A percentile compares a stretch with the other conserved stretches of the same genome.
Evolutionary conservation across 352 stramenopile species (phyloP).

Genomic region (Thalassiosira mediterranea): DNA sequence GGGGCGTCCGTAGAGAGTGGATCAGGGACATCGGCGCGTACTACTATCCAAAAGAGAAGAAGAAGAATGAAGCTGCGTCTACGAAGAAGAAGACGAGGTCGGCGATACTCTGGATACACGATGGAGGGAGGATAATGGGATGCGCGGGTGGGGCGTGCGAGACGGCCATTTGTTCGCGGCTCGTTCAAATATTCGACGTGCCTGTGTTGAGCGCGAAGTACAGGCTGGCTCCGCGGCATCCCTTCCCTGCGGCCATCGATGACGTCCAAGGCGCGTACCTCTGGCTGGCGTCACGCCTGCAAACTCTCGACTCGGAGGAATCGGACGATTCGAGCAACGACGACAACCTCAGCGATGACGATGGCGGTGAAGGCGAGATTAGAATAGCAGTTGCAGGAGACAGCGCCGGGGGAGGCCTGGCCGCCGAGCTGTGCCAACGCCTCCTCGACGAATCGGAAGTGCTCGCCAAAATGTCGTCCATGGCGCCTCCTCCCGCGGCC

Average conservation of each 20-base stretch:
- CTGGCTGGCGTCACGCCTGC: slow-evolving; percentile 26
- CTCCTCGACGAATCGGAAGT: slow-evolving; percentile 30
- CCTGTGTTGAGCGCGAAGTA: slow-evolving; percentile 33
- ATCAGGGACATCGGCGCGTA: slow-evolving; percentile 21
- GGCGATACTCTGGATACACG: slow-evolving; percentile 35
- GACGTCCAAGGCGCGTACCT: slow-evolving; percentile 31
- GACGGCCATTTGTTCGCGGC: slow-evolving; percentile 5
- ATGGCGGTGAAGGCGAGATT: not conserved
- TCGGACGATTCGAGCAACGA: not conserved
- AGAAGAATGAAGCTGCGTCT: not conserved
- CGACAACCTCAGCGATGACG: not conserved
- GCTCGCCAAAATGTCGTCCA: not conserved
- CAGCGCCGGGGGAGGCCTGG: slow-evolving; percentile 41
- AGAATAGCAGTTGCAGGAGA: slow-evolving; percentile 36
- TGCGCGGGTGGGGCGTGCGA: not conserved
- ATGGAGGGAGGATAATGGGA: slow-evolving; percentile 34
- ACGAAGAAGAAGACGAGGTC: too few relatives aligned
- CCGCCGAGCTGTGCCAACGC: slow-evolving; percentile 43
- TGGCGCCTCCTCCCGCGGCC: not conserved
- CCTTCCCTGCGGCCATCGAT: slow-evolving; percentile 45
- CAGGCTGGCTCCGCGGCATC: slow-evolving; percentile 29
- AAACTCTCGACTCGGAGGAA: too few relatives aligned
- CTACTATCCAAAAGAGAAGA: slow-evolving; percentile 6
- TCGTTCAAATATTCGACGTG: slow-evolving; percentile 27
- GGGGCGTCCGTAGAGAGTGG: not conserved